A percentile compares a stretch with the other conserved stretches of the same genome.
Conservation (phyloP, 805 yeast genomes). For the Metschnikowia corniflorae region DNA sequence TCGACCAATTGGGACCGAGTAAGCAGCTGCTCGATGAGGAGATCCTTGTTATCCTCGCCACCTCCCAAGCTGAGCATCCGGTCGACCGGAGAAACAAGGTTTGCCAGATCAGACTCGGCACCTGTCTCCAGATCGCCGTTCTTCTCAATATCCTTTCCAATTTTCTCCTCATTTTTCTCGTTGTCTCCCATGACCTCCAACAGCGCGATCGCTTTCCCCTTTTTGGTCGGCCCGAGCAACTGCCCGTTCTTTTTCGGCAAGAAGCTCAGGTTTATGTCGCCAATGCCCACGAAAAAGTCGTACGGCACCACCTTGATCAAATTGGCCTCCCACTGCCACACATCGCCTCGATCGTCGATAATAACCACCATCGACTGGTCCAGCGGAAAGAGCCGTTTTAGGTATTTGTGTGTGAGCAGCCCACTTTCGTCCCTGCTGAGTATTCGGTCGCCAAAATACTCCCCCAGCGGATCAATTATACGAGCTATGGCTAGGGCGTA, state of each 20-base stretch:
- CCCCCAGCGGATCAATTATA: constrained; percentile 86
- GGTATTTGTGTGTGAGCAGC: constrained; percentile 80
- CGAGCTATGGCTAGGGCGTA: constrained; percentile 88
- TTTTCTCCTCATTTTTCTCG: background rate
- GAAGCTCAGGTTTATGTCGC: constrained; percentile 92
- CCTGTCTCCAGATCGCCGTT: background rate
- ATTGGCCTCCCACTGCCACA: constrained; percentile 96
- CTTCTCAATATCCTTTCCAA: background rate
- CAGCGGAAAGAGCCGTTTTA: constrained; percentile 87
- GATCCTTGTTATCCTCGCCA: constrained; percentile 46
- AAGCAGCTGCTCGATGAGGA: constrained; percentile 53
- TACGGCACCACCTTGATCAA: constrained; percentile 91
- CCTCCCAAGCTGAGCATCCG: constrained; percentile 47
- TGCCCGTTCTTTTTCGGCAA: constrained; percentile 73
- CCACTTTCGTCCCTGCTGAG: constrained; percentile 95
- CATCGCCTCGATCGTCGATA: constrained; percentile 97
- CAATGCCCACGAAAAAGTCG: constrained; percentile 94
- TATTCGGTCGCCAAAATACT: constrained; percentile 85
- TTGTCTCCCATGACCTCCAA: constrained; percentile 40
- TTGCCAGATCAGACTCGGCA: background rate
- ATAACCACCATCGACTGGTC: constrained; percentile 95
- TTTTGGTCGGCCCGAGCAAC: constrained; percentile 58
- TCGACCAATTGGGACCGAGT: constrained; percentile 70
- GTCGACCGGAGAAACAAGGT: constrained; percentile 41
- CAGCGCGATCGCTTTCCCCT: constrained; percentile 53